Base-by-base conservation (phyloP, 257 asterid species). In the Solanum piurae region DNA sequence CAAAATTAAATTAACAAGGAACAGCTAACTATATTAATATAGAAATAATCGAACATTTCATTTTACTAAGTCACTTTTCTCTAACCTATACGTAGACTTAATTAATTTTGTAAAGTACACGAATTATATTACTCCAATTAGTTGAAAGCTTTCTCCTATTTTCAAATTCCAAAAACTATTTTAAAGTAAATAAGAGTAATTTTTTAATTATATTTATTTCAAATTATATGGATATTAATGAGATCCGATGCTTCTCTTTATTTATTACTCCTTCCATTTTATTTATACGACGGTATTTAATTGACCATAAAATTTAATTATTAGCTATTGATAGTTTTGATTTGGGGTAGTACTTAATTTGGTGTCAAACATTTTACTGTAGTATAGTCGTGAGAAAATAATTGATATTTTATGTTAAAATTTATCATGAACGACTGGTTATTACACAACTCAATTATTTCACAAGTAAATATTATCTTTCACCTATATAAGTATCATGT, bases 1-100 rank as follows among this genome's bases (percentile, higher is more conserved):
- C 7, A 27, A 46, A 46, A 80, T 4, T 46, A 49, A 46, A 46
- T 29, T 5, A 80, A 27, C 68, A 29, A 29, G 68, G 40, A 80
- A 80, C 68, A 80, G 40, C 68, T 46, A 80, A 46, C 27, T 16
- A 80, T 64, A 79, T 40, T 77, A 44, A 79, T 25, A 29, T 80
- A 34, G 68, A 29, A 79, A 42, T 20, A 73, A 21, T 13, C 33
- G 38, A 79, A 42, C 42, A 5, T 44, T 5, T 46, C 3, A 79
- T 79, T 79, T 44, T 79, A 7, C 52, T 1, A 75, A 6, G 58
- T 42, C 62, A 77, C 14, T 77, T 77, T 79, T 44, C 9, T 42
- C n/a, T 14, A 25, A 23, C 4, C 1, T 4, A 49, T 49, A 14
- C 14, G 9, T 42, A 3, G 60, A 42, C 37, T 77, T 42, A 42